Evolutionary conservation across 208 protist species (phyloP).

Genomic region (Herpetomonas muscarum): DNA sequence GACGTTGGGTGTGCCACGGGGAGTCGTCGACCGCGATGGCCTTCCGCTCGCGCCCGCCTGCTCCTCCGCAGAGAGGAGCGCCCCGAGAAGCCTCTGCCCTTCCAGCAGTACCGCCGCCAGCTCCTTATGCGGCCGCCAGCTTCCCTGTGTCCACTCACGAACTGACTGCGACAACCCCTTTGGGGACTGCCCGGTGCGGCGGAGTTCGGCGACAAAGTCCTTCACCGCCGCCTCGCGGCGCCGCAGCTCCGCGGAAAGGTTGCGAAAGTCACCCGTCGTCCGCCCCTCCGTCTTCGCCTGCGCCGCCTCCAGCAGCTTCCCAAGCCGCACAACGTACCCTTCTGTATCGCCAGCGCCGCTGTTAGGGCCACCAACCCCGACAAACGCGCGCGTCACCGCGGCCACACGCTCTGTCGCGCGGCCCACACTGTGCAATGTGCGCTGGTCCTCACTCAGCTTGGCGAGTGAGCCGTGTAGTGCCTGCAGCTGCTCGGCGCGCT

Average conservation of each 20-base stretch:
- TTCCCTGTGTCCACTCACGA: slow-evolving; percentile 23
- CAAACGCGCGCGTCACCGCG: slow-evolving; percentile 24
- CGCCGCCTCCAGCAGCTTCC: slow-evolving; percentile 38
- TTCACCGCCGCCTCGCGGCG: slow-evolving; percentile 24
- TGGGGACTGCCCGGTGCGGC: slow-evolving; percentile 16
- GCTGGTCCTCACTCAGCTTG: slow-evolving; percentile 48
- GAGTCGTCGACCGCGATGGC: no score
- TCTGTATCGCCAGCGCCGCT: no score
- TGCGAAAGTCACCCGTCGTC: slow-evolving; percentile 42
- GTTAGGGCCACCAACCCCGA: slow-evolving; percentile 10
- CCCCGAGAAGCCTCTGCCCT: slow-evolving; percentile 4
- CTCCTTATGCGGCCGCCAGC: slow-evolving; percentile 39
- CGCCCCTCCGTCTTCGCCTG: slow-evolving; percentile 24
- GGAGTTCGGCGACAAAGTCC: slow-evolving; percentile 14
- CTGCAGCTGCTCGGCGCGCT: slow-evolving; percentile 40
- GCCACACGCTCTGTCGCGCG: slow-evolving; percentile 30
- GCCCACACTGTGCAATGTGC: slow-evolving; percentile 26
- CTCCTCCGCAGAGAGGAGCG: neutral
- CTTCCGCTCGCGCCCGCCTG: no score
- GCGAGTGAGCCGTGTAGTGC: slow-evolving; percentile 44
- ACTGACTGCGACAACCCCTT: slow-evolving; percentile 12
- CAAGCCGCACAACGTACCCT: slow-evolving; percentile 25
- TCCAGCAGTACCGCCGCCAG: slow-evolving; percentile 15
- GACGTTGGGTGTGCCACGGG: neutral
- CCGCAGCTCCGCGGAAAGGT: slow-evolving; percentile 27